Percentiles rank a stretch among this genome's conserved stretches.
Evolutionary conservation across 768 basidiomycete genomes (phyloP).

Genomic region (Auriscalpium microsporum): DNA sequence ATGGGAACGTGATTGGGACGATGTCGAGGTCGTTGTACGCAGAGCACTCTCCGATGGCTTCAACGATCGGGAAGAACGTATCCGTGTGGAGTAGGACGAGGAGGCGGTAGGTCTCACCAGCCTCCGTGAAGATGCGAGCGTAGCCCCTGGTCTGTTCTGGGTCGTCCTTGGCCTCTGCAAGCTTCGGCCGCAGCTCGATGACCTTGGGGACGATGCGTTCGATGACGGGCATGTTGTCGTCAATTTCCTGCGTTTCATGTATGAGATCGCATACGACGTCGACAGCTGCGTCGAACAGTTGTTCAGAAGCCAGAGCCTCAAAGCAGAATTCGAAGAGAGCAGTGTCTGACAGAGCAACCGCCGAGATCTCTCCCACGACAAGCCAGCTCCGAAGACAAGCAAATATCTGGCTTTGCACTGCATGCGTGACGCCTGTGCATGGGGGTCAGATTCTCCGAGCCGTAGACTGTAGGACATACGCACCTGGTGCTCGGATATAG

Average conservation of each 20-base stretch:
- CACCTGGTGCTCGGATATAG: constrained; percentile 86
- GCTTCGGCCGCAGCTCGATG: constrained; percentile 57
- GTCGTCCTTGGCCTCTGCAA: constrained; percentile 61
- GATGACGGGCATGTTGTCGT: constrained; percentile 87
- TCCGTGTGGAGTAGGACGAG: constrained; percentile 85
- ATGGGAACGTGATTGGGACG: constrained; percentile 94
- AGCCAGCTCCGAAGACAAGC: constrained; percentile 84
- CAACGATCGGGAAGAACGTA: constrained; percentile 90
- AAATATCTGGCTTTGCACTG: constrained; percentile 77
- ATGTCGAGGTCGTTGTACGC: constrained; percentile 92
- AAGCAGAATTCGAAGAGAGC: constrained; percentile 80
- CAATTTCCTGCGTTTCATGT: constrained; percentile 96
- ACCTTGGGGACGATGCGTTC: constrained; percentile 83
- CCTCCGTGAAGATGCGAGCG: constrained; percentile 91
- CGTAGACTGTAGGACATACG: constrained; percentile 19
- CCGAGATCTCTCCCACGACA: constrained; percentile 72
- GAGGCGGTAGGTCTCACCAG: constrained; percentile 90
- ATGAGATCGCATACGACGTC: constrained; percentile 91
- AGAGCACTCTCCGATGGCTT: constrained; percentile 89
- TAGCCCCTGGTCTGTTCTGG: constrained; percentile 83
- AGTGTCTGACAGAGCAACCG: constrained; percentile 54
- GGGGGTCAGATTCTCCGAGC: not conserved
- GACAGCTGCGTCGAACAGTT: constrained; percentile 89
- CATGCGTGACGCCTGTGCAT: constrained; percentile 66
- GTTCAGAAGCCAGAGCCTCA: constrained; percentile 72